phyloP scores from a whole-genome alignment of 495 filamentous ascomycete genomes.

The Penicillium goetzii region DNA sequence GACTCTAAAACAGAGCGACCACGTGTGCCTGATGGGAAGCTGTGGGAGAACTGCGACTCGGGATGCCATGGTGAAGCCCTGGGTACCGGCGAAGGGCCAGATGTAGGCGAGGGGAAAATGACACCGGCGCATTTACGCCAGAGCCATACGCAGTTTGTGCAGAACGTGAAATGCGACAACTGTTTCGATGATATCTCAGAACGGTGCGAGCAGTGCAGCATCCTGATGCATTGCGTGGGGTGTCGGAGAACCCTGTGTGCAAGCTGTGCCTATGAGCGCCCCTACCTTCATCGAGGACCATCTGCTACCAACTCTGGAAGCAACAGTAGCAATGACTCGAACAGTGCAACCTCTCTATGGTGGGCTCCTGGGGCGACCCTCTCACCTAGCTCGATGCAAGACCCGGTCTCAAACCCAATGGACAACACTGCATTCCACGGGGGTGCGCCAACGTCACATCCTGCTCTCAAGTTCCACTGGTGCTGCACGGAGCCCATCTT shows the following conservation, averaged over 20 bases:
- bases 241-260: slow-evolving; percentile 65
- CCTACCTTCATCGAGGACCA: slow-evolving; percentile 45
- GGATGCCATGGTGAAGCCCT: slow-evolving; percentile 60
- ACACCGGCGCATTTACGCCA: slow-evolving; percentile 57
- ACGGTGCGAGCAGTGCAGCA: slow-evolving; percentile 64
- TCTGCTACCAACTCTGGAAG: slow-evolving; percentile 21
- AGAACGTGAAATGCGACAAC: slow-evolving; percentile 57
- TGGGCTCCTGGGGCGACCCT: slow-evolving; percentile 59
- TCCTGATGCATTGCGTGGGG: slow-evolving; percentile 66
- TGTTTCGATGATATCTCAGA: slow-evolving; percentile 58
- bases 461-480: slow-evolving; percentile 59
- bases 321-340: slow-evolving; percentile 6
- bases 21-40: slow-evolving; percentile 47
- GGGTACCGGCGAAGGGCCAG: slow-evolving; percentile 48
- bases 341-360: slow-evolving; percentile 48
- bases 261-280: slow-evolving; percentile 62
- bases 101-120: slow-evolving; percentile 57
- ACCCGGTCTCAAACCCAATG: slow-evolving; percentile 37
- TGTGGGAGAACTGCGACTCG: slow-evolving; percentile 62
- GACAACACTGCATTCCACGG: slow-evolving; percentile 38
- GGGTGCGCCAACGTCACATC: slow-evolving; percentile 36
- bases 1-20: slow-evolving; percentile 25
- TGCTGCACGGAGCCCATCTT: slow-evolving; percentile 67
- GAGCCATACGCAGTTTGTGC: slow-evolving; percentile 58
- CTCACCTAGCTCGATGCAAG: slow-evolving; percentile 62